These are phyloP conservation scores for Phytophthora kernoviae DNA, from an alignment of 352 stramenopile species.

Conservation along the genomic window DNA sequence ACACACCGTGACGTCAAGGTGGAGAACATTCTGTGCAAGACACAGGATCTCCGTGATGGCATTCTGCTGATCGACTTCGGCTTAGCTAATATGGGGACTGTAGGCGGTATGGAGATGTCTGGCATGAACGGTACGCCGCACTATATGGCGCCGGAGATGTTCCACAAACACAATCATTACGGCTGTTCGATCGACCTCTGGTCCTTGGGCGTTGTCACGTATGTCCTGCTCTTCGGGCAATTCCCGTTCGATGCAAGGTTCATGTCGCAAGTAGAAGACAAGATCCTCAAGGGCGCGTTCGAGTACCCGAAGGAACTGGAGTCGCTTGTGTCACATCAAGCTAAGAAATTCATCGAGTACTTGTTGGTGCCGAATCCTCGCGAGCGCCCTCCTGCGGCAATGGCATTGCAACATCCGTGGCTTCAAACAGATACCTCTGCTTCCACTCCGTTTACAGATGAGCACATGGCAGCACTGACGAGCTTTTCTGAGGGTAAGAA, in stretches of 20 bases:
- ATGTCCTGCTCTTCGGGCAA: conserved; percentile 71
- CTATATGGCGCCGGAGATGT: conserved; percentile 89
- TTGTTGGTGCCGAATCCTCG: conserved; percentile 61
- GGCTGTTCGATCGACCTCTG: conserved; percentile 76
- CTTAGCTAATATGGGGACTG: conserved; percentile 59
- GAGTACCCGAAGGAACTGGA: conserved; percentile 57
- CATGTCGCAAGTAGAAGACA: conserved; percentile 85
- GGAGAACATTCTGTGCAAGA: conserved; percentile 84
- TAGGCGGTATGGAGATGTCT: conserved; percentile 50
- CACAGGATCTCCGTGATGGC: conserved; percentile 40
- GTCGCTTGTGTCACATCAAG: conserved; percentile 58
- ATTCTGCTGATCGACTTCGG: conserved; percentile 86
- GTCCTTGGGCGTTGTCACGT: conserved; percentile 78
- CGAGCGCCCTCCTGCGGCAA: conserved; percentile 63
- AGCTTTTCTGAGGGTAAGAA: conserved; percentile 59
- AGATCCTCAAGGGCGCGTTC: conserved; percentile 71
- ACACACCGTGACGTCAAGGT: conserved; percentile 86
- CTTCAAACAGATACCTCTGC: conserved; percentile 49
- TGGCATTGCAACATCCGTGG: conserved; percentile 78
- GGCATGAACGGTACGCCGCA: conserved; percentile 86
- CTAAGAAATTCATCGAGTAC: conserved; percentile 82
- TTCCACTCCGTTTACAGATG: conserved; percentile 39
- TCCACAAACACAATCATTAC: conserved; percentile 59
- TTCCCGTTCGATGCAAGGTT: conserved; percentile 83
- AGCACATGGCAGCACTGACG: conserved; percentile 52